Base-by-base conservation (phyloP, 495 filamentous ascomycete genomes). In the Aspergillus kassunensis region DNA sequence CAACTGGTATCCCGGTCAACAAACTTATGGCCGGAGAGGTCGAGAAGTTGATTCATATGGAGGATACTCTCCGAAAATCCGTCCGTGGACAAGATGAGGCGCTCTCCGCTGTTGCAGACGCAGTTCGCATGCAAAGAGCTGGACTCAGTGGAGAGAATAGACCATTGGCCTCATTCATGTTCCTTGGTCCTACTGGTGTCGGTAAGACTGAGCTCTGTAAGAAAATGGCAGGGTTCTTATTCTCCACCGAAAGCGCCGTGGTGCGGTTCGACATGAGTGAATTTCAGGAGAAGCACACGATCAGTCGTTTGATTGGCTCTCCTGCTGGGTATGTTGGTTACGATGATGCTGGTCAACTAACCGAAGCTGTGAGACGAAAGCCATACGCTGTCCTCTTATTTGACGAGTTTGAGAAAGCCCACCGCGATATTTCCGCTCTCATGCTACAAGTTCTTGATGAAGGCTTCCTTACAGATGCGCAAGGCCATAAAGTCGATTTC, bases 191-290 rank as follows among this genome's bases (percentile, higher is more conserved):
- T 6, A 98, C 93, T 12, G 92, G 93, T 57, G 92, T 97, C 24
- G 93, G 93, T 44, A 98, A 98, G 69, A 98, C 92, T 2, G 93
- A 97, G 58, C 79, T 97, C 5, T 96, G 91, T 78, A 98, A 98
- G 79, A 91, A 91, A 57, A 86, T 98, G 63, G 93, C 92, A 40
- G 77, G 78, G 53, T 96, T 96, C 76, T 73, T 98, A 19, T 98
- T 98, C 69, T 91, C 87, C 0, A 96, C 89, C 3, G 90, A 96
- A 59, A 79, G 78, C 35, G 91, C 93, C 5, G 91, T 98, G 23
- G 82, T 93, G 18, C 77, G 93, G 39, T 98, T 97, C 64, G 93
- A 98, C 68, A 98, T 97, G 92, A 88, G 83, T 66, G 93, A 98
- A 58, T 98, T 97, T 69, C 89, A 95, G 60, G 93, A 98, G 62